Percentiles rank a stretch among this genome's conserved stretches.
phyloP scores from a whole-genome alignment of 371 early-diverging fungal genomes.

The Blakeslea trispora region DNA sequence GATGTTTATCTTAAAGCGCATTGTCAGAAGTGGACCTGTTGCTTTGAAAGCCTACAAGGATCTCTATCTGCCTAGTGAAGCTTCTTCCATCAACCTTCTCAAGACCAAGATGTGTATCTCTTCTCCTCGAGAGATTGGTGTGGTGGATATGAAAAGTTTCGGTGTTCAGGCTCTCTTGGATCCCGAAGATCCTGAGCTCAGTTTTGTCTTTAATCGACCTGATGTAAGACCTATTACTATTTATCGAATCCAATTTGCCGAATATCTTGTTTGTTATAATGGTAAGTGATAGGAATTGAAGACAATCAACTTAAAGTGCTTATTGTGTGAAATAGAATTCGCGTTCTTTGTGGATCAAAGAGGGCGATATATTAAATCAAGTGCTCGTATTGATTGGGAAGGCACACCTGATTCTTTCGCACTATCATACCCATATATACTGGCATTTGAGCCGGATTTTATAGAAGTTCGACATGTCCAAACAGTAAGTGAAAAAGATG shows the following conservation, averaged over 20 bases:
- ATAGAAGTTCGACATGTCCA: constrained; percentile 86
- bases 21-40: constrained; percentile 55
- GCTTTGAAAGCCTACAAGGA: constrained; percentile 74
- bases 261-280: constrained; percentile 29
- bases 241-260: constrained; percentile 21
- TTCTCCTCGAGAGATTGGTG: constrained; percentile 89
- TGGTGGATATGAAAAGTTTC: constrained; percentile 84
- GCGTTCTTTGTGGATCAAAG: constrained; percentile 87
- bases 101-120: constrained; percentile 88
- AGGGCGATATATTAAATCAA: constrained; percentile 35
- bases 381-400: constrained; percentile 48
- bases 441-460: constrained; percentile 86
- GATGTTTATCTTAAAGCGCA: constrained; percentile 40
- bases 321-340: constrained; percentile 79
- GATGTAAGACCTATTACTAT: constrained; percentile 24
- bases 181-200: constrained; percentile 39
- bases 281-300: constrained; percentile 22
- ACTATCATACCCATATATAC: constrained; percentile 74
- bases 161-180: constrained; percentile 47
- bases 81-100: constrained; percentile 80
- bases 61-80: constrained; percentile 89
- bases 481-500: constrained; percentile 52
- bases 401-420: constrained; percentile 63
- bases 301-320: constrained; percentile 25
- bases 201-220: constrained; percentile 19